Evolutionary conservation across 495 filamentous ascomycete genomes (phyloP), one percentile per base, ranked within the genome.

Genomic region (Neurospora sp.): DNA sequence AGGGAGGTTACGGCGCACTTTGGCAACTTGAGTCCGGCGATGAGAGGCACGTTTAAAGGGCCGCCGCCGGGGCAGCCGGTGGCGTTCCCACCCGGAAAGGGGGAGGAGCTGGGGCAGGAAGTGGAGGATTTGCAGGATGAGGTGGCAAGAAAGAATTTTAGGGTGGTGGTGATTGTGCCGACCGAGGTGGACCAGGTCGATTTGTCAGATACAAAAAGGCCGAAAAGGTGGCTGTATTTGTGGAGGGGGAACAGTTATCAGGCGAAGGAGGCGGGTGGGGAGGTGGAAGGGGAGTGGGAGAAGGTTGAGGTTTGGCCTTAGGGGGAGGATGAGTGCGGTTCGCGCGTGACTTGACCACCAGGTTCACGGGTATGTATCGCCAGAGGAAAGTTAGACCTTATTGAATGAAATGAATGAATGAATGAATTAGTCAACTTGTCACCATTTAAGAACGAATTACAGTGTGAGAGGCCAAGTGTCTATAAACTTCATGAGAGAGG

Each of bases 221-320:
- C 86, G 12, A 81, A 87, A 70, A 83, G 95, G 76, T 92, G 90
- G 89, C 80, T 84, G 75, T 94, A 92, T 82, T 88, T 85, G 27
- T 90, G 81, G 79, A 75, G 83, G 78, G 83, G 86, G 59, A 47
- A 73, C 59, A 71, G 75, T 71, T 72, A 71, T 65, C 76, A 75
- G 73, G 71, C 78, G 2, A 73, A 73, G 65, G 75, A 73, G 42
- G 74, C 75, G 3, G 82, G 82, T 6, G 85, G 81, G 2, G 77
- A 84, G 73, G 78, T 80, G 20, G 81, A 83, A 53, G 85, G 85
- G 42, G 84, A 83, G 74, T 97, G 95, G 95, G 89, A 87, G 78
- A 87, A 87, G 75, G 86, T 89, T 68, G 94, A 98, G 82, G 78
- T 93, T 61, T 97, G 94, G 94, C 94, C 94, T 18, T 95, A 79